Evolutionary conservation across 768 basidiomycete species (phyloP), one percentile per base, ranked within the genome.

Genomic region (Rossbeevera mucosa): DNA sequence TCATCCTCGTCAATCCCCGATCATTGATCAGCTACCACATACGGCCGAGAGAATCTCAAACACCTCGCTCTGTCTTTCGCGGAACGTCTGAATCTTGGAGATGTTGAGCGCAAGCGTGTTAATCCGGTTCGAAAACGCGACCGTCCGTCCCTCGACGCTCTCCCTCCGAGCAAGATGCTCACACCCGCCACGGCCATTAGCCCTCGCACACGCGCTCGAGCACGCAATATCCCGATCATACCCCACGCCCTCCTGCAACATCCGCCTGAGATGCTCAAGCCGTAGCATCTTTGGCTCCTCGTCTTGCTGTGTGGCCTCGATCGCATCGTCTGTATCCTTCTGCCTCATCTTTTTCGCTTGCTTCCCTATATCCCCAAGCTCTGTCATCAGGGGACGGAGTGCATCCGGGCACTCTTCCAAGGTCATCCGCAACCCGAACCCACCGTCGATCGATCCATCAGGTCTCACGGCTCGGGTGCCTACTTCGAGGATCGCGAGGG

Each of bases 81-180:
- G 79, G 63, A 94, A 94, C 45, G 86, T 80, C 52, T 74, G 76
- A 50, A 94, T 68, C 62, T 73, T 76, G 44, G 84, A 88, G 78
- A 93, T 80, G 0, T 74, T 77, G 56, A 94, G 61, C 55, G 85
- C 84, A 12, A 93, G 74, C 20, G 76, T 79, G 66, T 91, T 92
- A 47, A 93, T 80, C 51, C 86, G 68, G 64, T 92, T 93, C 24
- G 85, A 78, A 64, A 94, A 86, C 41, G 80, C 73, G 51, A 89
- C 80, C 7, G 85, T 82, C 11, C 79, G 70, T 3, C 86, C 88
- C 53, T 85, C 78, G 0, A 80, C 70, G 53, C 82, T 88, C 63
- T 76, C 65, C 54, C 71, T 71, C 52, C 69, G 62, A 14, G 57
- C 60, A 47, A 68, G 69, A 52, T 66, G 67, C 42, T 62, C 66